These are phyloP conservation scores for Oxyria digyna DNA, from an alignment of 148 eudicot species.

Conservation along the genomic window DNA sequence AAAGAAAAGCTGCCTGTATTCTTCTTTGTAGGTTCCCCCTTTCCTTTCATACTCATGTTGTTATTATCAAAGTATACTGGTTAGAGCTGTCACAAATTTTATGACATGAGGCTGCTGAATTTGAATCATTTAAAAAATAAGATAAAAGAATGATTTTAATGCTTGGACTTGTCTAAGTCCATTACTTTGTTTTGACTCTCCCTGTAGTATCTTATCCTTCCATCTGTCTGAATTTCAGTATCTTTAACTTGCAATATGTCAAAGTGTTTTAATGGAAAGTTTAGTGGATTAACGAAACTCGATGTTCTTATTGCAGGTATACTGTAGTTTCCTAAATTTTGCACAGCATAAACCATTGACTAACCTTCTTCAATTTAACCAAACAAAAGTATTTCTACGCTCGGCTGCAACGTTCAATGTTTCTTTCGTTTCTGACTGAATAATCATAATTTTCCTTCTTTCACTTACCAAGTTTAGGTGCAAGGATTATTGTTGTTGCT, in stretches of 20 bases:
- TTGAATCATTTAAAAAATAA: not conserved
- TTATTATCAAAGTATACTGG: not conserved
- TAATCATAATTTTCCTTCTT: not conserved
- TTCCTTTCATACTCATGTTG: not conserved
- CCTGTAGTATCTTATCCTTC: not conserved
- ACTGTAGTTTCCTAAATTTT: not conserved
- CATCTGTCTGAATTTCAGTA: not conserved
- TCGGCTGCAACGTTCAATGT: not conserved
- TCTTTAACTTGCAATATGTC: conserved; percentile 2
- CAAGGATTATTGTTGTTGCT: no score
- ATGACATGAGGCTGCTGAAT: not conserved
- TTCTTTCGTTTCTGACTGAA: not conserved
- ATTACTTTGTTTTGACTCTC: no score
- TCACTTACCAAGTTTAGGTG: conserved; percentile 26
- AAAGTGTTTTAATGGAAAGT: not conserved
- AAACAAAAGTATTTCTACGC: no score
- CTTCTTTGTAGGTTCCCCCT: not conserved
- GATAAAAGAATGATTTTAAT: not conserved
- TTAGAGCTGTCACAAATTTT: not conserved
- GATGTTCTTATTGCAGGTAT: conserved; percentile 2
- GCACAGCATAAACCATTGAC: not conserved
- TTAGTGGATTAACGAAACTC: not conserved
- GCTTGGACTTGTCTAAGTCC: not conserved
- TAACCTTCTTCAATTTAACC: no score
- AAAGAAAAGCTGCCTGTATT: not conserved